These are phyloP conservation scores for Platismatia glauca DNA, from an alignment of 495 filamentous ascomycete species.

Conservation along the genomic window DNA sequence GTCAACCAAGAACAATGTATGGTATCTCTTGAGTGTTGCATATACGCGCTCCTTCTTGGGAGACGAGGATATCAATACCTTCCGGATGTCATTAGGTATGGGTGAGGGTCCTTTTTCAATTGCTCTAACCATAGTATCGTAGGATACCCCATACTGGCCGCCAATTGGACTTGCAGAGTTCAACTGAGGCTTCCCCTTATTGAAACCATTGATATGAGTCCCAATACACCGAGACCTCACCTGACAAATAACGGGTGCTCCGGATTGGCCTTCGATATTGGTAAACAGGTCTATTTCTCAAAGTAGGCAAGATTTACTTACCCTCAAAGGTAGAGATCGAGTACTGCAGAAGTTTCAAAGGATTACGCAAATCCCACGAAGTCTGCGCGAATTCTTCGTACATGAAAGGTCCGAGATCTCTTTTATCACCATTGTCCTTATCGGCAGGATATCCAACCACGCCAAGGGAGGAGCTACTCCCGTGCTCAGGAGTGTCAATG, in stretches of 20 bases:
- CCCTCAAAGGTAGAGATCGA: not conserved
- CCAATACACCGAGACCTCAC: not conserved
- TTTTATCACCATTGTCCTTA: not conserved
- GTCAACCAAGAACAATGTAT: constrained; percentile 87
- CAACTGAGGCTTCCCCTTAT: not conserved
- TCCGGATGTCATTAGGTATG: not conserved
- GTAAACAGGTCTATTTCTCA: not conserved
- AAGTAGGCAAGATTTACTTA: not conserved
- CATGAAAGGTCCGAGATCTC: not conserved
- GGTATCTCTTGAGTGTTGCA: constrained; percentile 40
- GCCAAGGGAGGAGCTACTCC: not conserved
- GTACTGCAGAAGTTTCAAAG: not conserved
- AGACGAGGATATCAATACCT: not conserved
- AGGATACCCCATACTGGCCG: not conserved
- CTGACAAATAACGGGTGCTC: not conserved
- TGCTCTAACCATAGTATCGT: not conserved
- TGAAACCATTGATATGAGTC: not conserved
- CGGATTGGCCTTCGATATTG: not conserved
- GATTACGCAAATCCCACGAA: not conserved
- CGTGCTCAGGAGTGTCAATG: not conserved
- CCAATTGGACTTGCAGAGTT: not conserved
- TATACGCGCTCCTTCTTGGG: not conserved
- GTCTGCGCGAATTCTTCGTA: not conserved
- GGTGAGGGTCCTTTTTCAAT: not conserved
- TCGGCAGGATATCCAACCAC: not conserved